A percentile compares a stretch with the other conserved stretches of the same genome.
These are phyloP conservation scores for Calvatia gigantea DNA, from an alignment of 768 basidiomycete species.

Conservation along the genomic window DNA sequence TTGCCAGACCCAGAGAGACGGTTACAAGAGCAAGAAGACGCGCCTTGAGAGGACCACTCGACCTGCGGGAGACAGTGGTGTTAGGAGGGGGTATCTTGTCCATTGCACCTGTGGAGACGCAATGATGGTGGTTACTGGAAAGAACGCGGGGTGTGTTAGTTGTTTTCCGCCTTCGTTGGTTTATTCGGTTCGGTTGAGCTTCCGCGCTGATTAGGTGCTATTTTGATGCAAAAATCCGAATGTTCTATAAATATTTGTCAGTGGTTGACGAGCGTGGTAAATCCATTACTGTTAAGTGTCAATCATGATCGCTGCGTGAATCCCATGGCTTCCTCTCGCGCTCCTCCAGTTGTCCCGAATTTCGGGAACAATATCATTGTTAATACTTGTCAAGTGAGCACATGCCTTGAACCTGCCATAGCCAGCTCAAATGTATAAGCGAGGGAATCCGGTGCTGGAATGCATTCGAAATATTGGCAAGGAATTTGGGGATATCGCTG, in stretches of 20 bases:
- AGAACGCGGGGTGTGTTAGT: background rate
- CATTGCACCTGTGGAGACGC: slow-evolving; percentile 15
- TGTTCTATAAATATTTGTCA: too few species aligned
- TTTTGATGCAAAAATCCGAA: too few species aligned
- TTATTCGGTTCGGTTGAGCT: background rate
- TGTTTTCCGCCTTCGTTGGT: background rate
- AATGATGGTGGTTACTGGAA: slow-evolving; percentile 13
- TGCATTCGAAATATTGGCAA: slow-evolving; percentile 85
- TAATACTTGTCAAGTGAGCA: slow-evolving; percentile 53
- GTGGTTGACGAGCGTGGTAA: too few species aligned
- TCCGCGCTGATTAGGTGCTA: too few species aligned
- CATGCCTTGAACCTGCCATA: background rate
- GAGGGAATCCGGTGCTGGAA: slow-evolving; percentile 87
- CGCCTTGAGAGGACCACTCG: slow-evolving; percentile 9
- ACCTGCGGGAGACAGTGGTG: background rate
- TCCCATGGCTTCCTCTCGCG: slow-evolving; percentile 18
- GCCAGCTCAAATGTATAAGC: slow-evolving; percentile 36
- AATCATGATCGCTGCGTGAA: too few species aligned
- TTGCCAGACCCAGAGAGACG: slow-evolving; percentile 15
- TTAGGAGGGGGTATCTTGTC: slow-evolving; percentile 30
- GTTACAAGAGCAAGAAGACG: slow-evolving; percentile 19
- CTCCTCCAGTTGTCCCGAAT: slow-evolving; percentile 58
- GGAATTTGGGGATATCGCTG: slow-evolving; percentile 91
- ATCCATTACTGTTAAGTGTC: too few species aligned
- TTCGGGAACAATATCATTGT: slow-evolving; percentile 62